phyloP scores from a whole-genome alignment of 176 grass and related monocot species.

The Musa schizocarpa region DNA sequence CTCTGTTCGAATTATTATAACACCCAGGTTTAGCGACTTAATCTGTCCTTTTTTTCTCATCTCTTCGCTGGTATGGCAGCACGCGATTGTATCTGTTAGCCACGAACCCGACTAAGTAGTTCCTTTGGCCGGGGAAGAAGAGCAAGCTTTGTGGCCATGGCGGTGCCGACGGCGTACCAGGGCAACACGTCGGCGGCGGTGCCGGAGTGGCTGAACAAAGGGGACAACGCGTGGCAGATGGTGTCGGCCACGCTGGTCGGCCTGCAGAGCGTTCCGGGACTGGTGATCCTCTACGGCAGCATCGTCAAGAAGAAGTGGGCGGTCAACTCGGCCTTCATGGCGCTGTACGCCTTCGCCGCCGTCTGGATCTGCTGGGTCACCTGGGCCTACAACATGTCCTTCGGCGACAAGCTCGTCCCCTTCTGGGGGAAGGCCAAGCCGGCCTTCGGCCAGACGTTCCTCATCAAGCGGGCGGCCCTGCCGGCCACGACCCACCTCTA shows the following conservation, averaged over 20 bases:
- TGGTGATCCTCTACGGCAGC: slow-evolving; percentile 19
- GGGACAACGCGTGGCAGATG: slow-evolving; percentile 22
- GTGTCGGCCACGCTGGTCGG: slow-evolving; percentile 16
- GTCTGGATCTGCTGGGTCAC: slow-evolving; percentile 18
- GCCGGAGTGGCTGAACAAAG: slow-evolving; percentile 19
- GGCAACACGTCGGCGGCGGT: slow-evolving; percentile 2
- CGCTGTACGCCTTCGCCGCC: slow-evolving; percentile 19
- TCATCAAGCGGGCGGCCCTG: neutral
- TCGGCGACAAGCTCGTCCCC: slow-evolving; percentile 21
- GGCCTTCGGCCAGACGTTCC: slow-evolving; percentile 15
- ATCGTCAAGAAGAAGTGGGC: slow-evolving; percentile 25
- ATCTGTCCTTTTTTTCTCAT: no score
- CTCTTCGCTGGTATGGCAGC: no score
- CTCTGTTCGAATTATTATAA: no score
- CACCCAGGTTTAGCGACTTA: no score
- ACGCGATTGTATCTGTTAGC: neutral
- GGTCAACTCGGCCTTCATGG: slow-evolving; percentile 19
- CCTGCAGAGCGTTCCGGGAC: slow-evolving; percentile 19
- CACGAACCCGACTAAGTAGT: neutral
- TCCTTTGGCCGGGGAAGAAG: neutral
- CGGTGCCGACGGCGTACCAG: slow-evolving; percentile 5
- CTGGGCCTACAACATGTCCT: slow-evolving; percentile 17
- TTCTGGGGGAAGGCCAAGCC: slow-evolving; percentile 18
- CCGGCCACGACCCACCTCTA: slow-evolving; percentile 6
- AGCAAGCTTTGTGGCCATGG: neutral